Conservation (phyloP, 352 stramenopile genomes). For the Paralagenidium karlingii region DNA sequence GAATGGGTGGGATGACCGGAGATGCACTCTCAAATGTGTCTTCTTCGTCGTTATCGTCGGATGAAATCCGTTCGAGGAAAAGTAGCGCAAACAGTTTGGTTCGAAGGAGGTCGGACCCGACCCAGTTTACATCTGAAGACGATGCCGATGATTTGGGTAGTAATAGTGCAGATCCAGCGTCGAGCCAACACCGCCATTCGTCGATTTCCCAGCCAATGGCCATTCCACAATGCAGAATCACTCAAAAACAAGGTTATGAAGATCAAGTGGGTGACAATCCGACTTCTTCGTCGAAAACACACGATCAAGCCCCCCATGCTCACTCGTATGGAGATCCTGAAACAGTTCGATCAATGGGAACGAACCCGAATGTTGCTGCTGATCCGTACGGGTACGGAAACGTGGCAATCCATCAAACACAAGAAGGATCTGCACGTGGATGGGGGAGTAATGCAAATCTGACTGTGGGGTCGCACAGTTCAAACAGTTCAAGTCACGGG, state of each 20-base stretch:
- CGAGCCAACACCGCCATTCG: neutral
- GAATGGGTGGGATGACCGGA: neutral
- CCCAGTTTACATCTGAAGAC: slow-evolving; percentile 1
- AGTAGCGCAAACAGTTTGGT: neutral
- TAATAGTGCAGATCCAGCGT: neutral
- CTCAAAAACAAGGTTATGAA: neutral
- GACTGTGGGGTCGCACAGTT: neutral
- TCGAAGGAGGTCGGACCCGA: neutral
- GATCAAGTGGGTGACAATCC: neutral
- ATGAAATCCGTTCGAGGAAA: neutral
- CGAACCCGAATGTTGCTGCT: slow-evolving; percentile 52
- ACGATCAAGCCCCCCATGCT: slow-evolving; percentile 17
- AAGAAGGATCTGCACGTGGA: neutral
- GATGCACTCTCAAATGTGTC: neutral
- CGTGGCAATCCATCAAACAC: slow-evolving; percentile 30
- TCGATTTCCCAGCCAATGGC: slow-evolving; percentile 65
- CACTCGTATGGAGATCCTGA: slow-evolving; percentile 62
- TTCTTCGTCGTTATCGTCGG: neutral
- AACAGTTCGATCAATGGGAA: slow-evolving; percentile 18
- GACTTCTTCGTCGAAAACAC: neutral
- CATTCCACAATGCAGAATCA: slow-evolving; percentile 26
- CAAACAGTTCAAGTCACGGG: neutral
- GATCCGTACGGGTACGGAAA: slow-evolving; percentile 70
- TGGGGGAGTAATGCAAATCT: neutral
- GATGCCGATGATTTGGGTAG: neutral